Evolutionary conservation across 768 basidiomycete genomes (phyloP).

Genomic region (Cubamyces lactineus): DNA sequence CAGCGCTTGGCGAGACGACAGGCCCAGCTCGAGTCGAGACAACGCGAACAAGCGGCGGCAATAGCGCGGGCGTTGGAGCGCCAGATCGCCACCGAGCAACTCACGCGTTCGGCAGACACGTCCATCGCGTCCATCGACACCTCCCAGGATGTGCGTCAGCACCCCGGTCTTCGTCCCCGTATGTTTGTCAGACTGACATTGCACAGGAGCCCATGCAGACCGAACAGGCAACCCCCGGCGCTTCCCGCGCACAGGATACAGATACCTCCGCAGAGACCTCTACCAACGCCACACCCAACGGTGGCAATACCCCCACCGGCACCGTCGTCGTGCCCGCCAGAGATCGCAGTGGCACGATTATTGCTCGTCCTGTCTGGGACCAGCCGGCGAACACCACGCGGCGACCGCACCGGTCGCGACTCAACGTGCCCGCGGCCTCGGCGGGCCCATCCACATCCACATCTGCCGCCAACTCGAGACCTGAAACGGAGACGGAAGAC

Average conservation of each 20-base stretch:
- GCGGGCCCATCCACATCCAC: constrained; percentile 33
- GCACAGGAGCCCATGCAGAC: constrained; percentile 33
- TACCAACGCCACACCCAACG: constrained; percentile 58
- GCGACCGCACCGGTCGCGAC: constrained; percentile 29
- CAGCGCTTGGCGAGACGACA: constrained; percentile 66
- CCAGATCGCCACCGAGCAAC: constrained; percentile 39
- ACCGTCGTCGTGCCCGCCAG: constrained; percentile 62
- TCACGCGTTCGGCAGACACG: neutral
- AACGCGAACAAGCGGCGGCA: constrained; percentile 62
- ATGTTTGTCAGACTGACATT: neutral
- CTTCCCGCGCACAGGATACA: constrained; percentile 51
- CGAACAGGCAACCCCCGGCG: constrained; percentile 26
- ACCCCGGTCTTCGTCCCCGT: neutral
- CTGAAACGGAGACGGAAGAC: constrained; percentile 81
- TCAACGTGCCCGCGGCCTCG: constrained; percentile 30
- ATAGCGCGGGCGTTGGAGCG: constrained; percentile 60
- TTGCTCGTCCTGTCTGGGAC: constrained; percentile 69
- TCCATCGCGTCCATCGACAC: constrained; percentile 4
- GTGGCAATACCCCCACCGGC: constrained; percentile 62
- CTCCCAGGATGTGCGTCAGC: constrained; percentile 18
- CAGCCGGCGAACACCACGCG: constrained; percentile 32
- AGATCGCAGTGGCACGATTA: constrained; percentile 76
- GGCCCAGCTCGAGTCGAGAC: constrained; percentile 56
- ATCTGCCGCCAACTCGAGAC: constrained; percentile 55
- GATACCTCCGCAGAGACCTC: constrained; percentile 68